These are phyloP conservation scores for Mycena filopes DNA, from an alignment of 768 basidiomycete species.

Conservation along the genomic window DNA sequence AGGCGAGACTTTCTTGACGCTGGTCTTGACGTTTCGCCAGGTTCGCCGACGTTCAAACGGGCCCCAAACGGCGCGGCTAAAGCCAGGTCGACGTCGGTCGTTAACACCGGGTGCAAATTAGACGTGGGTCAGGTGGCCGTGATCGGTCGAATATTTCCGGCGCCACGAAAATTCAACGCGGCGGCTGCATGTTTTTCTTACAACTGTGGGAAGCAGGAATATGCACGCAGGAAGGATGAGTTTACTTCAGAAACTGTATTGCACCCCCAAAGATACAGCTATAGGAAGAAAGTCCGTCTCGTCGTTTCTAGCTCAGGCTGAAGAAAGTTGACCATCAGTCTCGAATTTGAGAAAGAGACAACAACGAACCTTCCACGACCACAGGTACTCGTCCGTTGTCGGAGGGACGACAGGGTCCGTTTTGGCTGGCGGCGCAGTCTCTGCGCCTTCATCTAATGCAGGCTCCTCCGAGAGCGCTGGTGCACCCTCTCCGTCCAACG, in stretches of 20 bases:
- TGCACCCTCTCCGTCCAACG: slow-evolving; percentile 29
- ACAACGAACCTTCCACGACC: slow-evolving; percentile 87
- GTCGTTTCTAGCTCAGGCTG: slow-evolving; percentile 96
- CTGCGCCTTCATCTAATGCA: slow-evolving; percentile 33
- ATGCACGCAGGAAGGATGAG: too few relatives aligned
- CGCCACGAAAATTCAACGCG: too few relatives aligned
- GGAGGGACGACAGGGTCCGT: slow-evolving; percentile 60
- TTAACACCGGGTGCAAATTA: slow-evolving; percentile 14
- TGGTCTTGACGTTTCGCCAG: slow-evolving; percentile 22
- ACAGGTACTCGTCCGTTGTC: slow-evolving; percentile 81
- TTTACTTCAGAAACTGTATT: too few relatives aligned
- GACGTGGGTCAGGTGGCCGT: slow-evolving; percentile 23
- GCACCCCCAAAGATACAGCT: slow-evolving; percentile 33
- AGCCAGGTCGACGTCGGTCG: slow-evolving; percentile 13
- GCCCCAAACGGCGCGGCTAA: slow-evolving; percentile 1
- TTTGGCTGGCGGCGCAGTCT: slow-evolving; percentile 14
- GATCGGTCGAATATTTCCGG: too few relatives aligned
- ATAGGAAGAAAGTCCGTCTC: slow-evolving; percentile 92
- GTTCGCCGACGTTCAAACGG: slow-evolving; percentile 24
- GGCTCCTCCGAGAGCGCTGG: slow-evolving; percentile 28
- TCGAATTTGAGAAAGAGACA: slow-evolving; percentile 4
- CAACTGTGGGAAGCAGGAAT: too few relatives aligned
- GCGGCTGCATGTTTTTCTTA: too few relatives aligned
- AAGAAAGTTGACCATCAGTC: slow-evolving; percentile 17
- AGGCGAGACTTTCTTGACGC: background rate